These are phyloP conservation scores for Aspergillus sp. DNA, from an alignment of 2,329 filamentous ascomycete genomes.

Conservation along the genomic window DNA sequence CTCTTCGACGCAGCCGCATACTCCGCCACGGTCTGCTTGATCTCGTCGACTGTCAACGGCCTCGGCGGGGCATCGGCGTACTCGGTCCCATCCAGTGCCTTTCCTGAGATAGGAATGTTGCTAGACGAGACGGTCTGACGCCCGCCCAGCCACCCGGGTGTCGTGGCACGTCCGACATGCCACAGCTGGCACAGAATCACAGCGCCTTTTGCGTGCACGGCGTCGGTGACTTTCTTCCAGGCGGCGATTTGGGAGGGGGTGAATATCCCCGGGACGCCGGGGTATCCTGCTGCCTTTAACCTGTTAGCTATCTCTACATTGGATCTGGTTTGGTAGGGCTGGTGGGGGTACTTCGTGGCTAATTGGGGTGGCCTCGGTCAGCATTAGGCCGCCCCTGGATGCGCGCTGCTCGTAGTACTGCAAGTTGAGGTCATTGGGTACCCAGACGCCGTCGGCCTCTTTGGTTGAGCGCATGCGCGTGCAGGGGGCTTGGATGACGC, in stretches of 20 bases:
- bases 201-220: slow-evolving; percentile 32
- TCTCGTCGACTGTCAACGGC: slow-evolving; percentile 40
- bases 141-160: slow-evolving; percentile 40
- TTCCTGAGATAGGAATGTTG: slow-evolving; percentile 39
- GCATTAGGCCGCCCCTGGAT: slow-evolving; percentile 31
- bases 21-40: slow-evolving; percentile 38
- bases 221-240: slow-evolving; percentile 35
- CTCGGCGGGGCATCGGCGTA: slow-evolving; percentile 32
- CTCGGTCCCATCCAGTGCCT: slow-evolving; percentile 37
- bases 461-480: slow-evolving; percentile 29
- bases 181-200: slow-evolving; percentile 37
- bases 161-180: slow-evolving; percentile 39
- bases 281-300: slow-evolving; percentile 28
- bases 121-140: slow-evolving; percentile 24
- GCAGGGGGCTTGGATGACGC: slow-evolving; percentile 27
- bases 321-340: too few relatives aligned
- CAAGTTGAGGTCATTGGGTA: slow-evolving; percentile 28
- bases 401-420: slow-evolving; percentile 36
- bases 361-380: slow-evolving; percentile 37
- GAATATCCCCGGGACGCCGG: slow-evolving; percentile 32
- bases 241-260: slow-evolving; percentile 29
- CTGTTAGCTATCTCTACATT: too few relatives aligned
- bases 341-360: slow-evolving; percentile 21
- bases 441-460: slow-evolving; percentile 31
- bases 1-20: slow-evolving; percentile 45